Conservation (phyloP, 2,329 filamentous ascomycete genomes). For the Neopestalotiopsis rosae region DNA sequence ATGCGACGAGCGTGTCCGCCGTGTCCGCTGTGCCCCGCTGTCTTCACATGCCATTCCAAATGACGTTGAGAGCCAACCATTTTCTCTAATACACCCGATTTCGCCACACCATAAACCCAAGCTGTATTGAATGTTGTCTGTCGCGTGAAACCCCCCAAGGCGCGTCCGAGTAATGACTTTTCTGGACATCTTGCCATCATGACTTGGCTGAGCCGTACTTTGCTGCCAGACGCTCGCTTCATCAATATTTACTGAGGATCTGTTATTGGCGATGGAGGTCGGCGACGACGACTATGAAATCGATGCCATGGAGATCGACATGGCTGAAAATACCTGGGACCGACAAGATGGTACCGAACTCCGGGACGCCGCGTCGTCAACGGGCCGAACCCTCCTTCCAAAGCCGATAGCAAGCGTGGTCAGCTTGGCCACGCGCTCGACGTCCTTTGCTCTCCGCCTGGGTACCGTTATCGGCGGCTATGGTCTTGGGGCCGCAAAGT, state of each 20-base stretch:
- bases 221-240: neutral
- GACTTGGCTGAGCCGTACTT: neutral
- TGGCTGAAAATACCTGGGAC: neutral
- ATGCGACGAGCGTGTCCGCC: neutral
- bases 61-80: conserved; percentile 15
- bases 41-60: conserved; percentile 10
- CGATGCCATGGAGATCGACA: neutral
- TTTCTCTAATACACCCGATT: neutral
- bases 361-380: conserved; percentile 19
- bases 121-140: neutral
- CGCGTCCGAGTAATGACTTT: neutral
- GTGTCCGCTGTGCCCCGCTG: neutral
- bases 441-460: conserved; percentile 60
- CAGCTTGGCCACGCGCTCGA: conserved; percentile 65
- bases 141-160: conserved; percentile 1
- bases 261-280: conserved; percentile 5
- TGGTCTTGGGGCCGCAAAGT: conserved; percentile 57
- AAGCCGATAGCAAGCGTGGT: conserved; percentile 61
- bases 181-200: neutral
- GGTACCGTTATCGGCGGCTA: conserved; percentile 58
- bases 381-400: conserved; percentile 59
- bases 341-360: neutral
- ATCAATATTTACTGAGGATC: neutral
- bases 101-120: neutral
- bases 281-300: neutral